phyloP scores from a whole-genome alignment of 2,329 filamentous ascomycete species.

The Zasmidium angulare region DNA sequence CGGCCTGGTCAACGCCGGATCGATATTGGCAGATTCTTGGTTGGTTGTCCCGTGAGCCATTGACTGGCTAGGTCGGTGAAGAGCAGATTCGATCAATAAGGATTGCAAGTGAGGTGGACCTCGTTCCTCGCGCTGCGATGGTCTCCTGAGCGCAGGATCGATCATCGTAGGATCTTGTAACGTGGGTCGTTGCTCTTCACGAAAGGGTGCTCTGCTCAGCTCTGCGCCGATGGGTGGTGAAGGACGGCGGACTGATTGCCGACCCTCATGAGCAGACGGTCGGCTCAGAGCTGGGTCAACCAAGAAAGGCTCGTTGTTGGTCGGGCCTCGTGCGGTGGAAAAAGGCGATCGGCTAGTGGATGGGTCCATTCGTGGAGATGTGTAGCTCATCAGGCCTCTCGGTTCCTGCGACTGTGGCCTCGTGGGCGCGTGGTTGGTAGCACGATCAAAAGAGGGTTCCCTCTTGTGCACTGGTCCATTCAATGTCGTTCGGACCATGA shows the following conservation, averaged over 20 bases:
- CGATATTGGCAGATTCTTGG: background rate
- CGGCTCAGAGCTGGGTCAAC: background rate
- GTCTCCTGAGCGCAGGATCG: background rate
- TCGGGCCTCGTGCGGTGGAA: background rate
- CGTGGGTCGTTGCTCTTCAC: background rate
- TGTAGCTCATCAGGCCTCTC: background rate
- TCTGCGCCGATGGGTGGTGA: background rate
- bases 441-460: too few relatives aligned
- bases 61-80: background rate
- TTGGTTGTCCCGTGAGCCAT: background rate
- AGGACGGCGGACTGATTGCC: background rate
- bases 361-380: background rate
- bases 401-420: background rate
- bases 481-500: background rate
- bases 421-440: background rate
- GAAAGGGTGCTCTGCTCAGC: background rate
- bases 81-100: background rate
- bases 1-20: background rate
- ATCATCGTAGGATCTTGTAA: background rate
- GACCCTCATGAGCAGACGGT: background rate
- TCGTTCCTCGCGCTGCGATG: background rate
- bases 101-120: background rate
- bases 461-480: too few relatives aligned
- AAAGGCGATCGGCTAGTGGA: background rate
- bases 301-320: background rate